Conservation (phyloP, 257 asterid species). For the Lithospermum erythrorhizon region DNA sequence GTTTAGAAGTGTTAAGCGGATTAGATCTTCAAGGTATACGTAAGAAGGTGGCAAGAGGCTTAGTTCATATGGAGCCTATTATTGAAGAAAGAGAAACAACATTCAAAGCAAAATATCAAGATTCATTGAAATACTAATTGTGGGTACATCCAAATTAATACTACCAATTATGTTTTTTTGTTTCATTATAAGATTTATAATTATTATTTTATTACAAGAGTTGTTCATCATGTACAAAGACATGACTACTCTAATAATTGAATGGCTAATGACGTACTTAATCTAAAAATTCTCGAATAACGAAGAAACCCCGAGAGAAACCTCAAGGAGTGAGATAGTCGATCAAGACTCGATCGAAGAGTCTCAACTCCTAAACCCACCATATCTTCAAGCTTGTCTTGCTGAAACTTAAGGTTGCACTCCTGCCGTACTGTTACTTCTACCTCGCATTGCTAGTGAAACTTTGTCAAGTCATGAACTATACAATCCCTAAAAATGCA, state of each 20-base stretch:
- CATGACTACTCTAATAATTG: constrained; percentile 21
- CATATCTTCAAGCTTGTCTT: constrained; percentile 9
- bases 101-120: constrained; percentile 27
- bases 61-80: constrained; percentile 18
- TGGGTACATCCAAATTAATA: no score
- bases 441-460: not conserved
- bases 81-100: constrained; percentile 19
- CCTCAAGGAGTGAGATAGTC: constrained; percentile 12
- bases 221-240: constrained; percentile 30
- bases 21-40: constrained; percentile 40
- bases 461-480: constrained; percentile 11
- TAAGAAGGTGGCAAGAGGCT: constrained; percentile 9
- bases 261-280: constrained; percentile 11
- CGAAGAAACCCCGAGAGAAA: constrained; percentile 7
- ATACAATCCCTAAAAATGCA: constrained; percentile 5
- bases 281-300: not conserved
- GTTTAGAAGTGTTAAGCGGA: constrained; percentile 9
- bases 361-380: constrained; percentile 5
- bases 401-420: constrained; percentile 9
- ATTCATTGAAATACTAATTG: no score
- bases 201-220: constrained; percentile 8
- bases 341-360: constrained; percentile 6
- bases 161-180: no score
- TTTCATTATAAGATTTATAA: no score
- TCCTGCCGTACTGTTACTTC: constrained; percentile 6